Base-by-base conservation (phyloP, 257 asterid species). In the Jaltomata sinuosa region DNA sequence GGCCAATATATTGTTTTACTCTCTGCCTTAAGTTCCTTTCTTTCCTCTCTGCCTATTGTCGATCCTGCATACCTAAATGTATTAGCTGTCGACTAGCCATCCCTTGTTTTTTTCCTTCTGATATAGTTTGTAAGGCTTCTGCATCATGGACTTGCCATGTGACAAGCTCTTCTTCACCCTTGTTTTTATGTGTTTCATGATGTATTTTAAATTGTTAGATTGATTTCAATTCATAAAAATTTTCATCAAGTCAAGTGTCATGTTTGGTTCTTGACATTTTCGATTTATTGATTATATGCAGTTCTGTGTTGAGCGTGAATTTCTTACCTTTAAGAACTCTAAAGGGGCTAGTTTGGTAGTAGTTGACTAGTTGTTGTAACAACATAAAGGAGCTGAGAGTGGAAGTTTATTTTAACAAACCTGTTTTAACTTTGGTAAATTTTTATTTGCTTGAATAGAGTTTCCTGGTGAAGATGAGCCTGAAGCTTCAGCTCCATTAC, bases 381-480 rank as follows among this genome's bases (percentile, higher is more conserved):
- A 45, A 74, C 81, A 27, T 45, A 8, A 47, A 45, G 81, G 61
- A 29, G 57, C 25, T 74, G 59, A 29, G 36, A 27, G 29, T 29
- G 29, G 27, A 27, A 49, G 82, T 27, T 77, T 29, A 74, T 77
- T n/a, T 49, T 29, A 27, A 49, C 18, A 3, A 8, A 8, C 82
- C 82, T 29, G 45, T 29, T 77, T 77, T 29, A 49, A 49, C 62
- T 1, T 2, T 47, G 59, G 42, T 47, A 76, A 79, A 45, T 29
- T 85, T 68, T 62, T 29, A 80, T 83, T 77, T 83, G 85, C 34
- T 80, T 54, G 14, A 86, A 81, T 85, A 95, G 99, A 92, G 86
- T 87, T 93, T 77, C 87, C 91, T 79, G 91, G 87, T 31, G 98
- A 91, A 76, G 98, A 93, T 65, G 98, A 88, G 81, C 87, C 94